These are phyloP conservation scores for Ogataea salicorniae DNA, from an alignment of 805 yeast species.

Conservation along the genomic window DNA sequence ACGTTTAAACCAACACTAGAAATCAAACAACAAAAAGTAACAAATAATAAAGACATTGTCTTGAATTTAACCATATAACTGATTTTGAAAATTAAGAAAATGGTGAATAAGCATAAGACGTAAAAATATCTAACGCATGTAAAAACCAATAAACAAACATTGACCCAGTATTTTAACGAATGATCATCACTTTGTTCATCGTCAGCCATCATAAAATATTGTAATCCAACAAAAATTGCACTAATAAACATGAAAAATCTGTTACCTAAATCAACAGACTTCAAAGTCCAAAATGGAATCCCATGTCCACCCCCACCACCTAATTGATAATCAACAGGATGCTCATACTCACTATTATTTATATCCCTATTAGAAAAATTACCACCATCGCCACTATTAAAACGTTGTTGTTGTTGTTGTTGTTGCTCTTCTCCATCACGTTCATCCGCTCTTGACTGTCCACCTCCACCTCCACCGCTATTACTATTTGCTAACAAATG, in stretches of 20 bases:
- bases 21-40: constrained; percentile 34
- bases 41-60: constrained; percentile 43
- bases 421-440: not conserved
- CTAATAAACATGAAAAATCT: not conserved
- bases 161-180: constrained; percentile 22
- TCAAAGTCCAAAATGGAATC: not conserved
- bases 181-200: not conserved
- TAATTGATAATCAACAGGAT: too few relatives aligned
- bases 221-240: not conserved
- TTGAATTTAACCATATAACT: constrained; percentile 41
- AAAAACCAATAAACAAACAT: constrained; percentile 28
- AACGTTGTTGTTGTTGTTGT: not conserved
- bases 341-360: too few relatives aligned
- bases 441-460: not conserved
- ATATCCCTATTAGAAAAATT: too few relatives aligned
- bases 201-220: not conserved
- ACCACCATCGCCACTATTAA: too few relatives aligned
- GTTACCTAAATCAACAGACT: not conserved
- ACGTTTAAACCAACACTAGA: constrained; percentile 32
- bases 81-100: constrained; percentile 37
- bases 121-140: constrained; percentile 28
- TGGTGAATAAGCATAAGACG: constrained; percentile 27
- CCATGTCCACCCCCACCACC: not conserved
- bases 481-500: not conserved
- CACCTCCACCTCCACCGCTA: not conserved